phyloP scores from a whole-genome alignment of 495 filamentous ascomycete genomes.

The Penicillium soppii region DNA sequence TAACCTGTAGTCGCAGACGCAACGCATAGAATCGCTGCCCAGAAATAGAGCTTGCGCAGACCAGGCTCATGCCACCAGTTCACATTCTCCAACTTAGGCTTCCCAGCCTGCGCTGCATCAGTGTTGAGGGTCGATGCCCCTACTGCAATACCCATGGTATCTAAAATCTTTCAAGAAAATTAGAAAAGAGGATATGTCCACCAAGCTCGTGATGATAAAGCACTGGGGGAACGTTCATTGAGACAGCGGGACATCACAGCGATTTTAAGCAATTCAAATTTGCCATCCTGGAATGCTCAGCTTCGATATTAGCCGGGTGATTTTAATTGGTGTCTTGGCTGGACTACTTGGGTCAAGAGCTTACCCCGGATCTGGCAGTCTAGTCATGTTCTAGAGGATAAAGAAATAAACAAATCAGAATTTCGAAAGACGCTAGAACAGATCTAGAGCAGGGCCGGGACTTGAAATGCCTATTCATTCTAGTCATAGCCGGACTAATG shows the following conservation, averaged over 20 bases:
- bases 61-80: constrained; percentile 60
- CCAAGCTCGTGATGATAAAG: neutral
- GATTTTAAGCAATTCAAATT: constrained; percentile 7
- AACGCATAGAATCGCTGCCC: constrained; percentile 55
- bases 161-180: neutral
- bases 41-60: constrained; percentile 58
- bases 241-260: neutral
- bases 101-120: constrained; percentile 44
- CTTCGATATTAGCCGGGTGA: constrained; percentile 6
- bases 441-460: neutral
- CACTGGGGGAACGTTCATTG: neutral
- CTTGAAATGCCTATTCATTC: neutral
- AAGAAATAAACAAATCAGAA: neutral
- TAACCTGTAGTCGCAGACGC: constrained; percentile 66
- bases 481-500: neutral
- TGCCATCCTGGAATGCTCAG: constrained; percentile 3
- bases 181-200: neutral
- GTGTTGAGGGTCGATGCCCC: constrained; percentile 12
- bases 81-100: constrained; percentile 57
- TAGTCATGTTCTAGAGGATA: neutral
- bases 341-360: neutral
- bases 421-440: neutral
- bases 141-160: constrained; percentile 14
- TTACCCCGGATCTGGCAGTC: constrained; percentile 1
- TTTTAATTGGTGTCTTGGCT: constrained; percentile 1